Percentiles rank a stretch among this genome's conserved stretches.
These are phyloP conservation scores for Acer negundo DNA, from an alignment of 345 rosid genomes.

Conservation along the genomic window DNA sequence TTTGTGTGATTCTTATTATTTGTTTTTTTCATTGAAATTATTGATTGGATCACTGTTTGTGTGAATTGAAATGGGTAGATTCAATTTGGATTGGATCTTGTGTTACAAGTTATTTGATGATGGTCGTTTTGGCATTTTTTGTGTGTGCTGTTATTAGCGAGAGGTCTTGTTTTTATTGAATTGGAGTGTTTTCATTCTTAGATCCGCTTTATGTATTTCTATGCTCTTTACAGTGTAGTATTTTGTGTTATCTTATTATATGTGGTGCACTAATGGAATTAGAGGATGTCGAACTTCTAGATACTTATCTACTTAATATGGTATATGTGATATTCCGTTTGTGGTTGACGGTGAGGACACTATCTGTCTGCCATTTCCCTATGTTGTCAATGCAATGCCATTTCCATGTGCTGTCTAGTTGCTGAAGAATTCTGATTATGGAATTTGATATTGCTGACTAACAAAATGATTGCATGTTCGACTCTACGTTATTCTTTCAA, in stretches of 20 bases:
- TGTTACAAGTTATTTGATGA: slow-evolving; percentile 15
- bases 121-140: slow-evolving; percentile 1
- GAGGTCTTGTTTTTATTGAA: slow-evolving; percentile 19
- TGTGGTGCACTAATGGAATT: background rate
- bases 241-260: slow-evolving; percentile 1
- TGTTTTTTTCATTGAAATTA: slow-evolving; percentile 9
- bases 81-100: slow-evolving; percentile 44
- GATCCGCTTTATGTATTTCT: slow-evolving; percentile 21
- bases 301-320: background rate
- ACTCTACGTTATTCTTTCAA: background rate
- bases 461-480: background rate
- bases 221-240: background rate
- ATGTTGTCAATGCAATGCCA: background rate
- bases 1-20: slow-evolving; percentile 11
- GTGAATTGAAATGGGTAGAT: slow-evolving; percentile 12
- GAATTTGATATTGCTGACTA: background rate
- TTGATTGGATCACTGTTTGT: slow-evolving; percentile 31
- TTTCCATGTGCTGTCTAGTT: slow-evolving; percentile 11
- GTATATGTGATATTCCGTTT: background rate
- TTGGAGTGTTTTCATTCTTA: slow-evolving; percentile 15
- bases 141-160: background rate
- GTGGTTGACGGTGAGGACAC: background rate
- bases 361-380: background rate
- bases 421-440: background rate
- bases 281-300: background rate